Conservation (phyloP, 129 eudicot species). For the Chrysanthemum seticuspe region DNA sequence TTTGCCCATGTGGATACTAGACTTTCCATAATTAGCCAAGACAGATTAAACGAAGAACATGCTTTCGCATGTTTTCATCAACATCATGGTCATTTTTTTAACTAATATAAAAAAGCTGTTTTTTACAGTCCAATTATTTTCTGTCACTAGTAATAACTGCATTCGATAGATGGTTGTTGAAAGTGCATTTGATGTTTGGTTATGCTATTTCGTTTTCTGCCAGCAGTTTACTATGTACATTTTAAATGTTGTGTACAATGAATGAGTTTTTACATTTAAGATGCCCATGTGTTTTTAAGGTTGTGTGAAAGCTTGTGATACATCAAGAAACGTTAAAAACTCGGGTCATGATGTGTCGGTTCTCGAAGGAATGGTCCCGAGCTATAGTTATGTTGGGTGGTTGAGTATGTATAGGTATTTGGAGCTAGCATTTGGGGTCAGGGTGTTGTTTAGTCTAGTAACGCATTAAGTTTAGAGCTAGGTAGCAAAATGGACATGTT, state of each 20-base stretch:
- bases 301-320: slow-evolving; percentile 1
- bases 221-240: slow-evolving; percentile 22
- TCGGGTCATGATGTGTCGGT: too few species aligned
- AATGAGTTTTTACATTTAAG: not conserved
- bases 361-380: not conserved
- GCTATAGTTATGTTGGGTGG: not conserved
- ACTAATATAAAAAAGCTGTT: slow-evolving; percentile 12
- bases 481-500: too few species aligned
- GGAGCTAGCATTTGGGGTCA: too few species aligned
- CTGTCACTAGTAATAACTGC: slow-evolving; percentile 27
- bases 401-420: too few species aligned
- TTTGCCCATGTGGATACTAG: slow-evolving; percentile 53
- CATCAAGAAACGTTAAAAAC: not conserved
- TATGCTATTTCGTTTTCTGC: slow-evolving; percentile 32
- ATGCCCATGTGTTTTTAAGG: slow-evolving; percentile 31
- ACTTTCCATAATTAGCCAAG: slow-evolving; percentile 44
- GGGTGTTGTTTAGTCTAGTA: too few species aligned
- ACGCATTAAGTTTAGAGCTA: too few species aligned
- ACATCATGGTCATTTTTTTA: slow-evolving; percentile 1
- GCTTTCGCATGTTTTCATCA: slow-evolving; percentile 24
- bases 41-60: slow-evolving; percentile 36
- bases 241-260: slow-evolving; percentile 12
- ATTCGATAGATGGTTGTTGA: slow-evolving; percentile 38
- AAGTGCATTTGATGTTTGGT: slow-evolving; percentile 11
- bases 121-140: slow-evolving; percentile 19